Base-by-base conservation (phyloP, 305 asterid species). In the Salvia sclarea region DNA sequence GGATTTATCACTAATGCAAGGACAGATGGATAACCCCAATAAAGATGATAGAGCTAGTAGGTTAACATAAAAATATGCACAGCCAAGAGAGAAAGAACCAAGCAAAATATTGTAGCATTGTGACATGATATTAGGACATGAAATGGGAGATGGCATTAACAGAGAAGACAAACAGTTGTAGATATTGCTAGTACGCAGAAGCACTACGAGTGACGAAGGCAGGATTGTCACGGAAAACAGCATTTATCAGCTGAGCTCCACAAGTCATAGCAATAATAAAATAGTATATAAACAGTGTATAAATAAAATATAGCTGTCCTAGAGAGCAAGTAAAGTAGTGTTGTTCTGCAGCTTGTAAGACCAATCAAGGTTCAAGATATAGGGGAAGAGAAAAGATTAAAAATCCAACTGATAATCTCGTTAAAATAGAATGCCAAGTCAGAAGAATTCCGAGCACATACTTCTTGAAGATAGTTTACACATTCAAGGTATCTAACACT, bases 401-500 rank as follows among this genome's bases (percentile, higher is more conserved):
- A 28, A 2, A n/a, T 7, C 12, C 21, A 60, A 38, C 25, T 16
- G 33, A 17, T 37, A 54, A 62, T 35, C 44, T 68, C 57, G 18
- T 33, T 59, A 43, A 61, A 30, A 20, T 41, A 69, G 38, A 70
- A 47, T 45, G 67, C 35, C 59, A 70, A 44, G 70, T 64, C 61
- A 66, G 8, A 40, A 48, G 72, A 37, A 61, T 64, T 73, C 62
- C 49, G 70, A 76, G 60, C 20, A 66, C 96, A 80, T 82, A 87
- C 97, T 55, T 94, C 98, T 81, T 89, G 97, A 53, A 94, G 83
- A 81, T 91, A 94, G 83, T 79, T 78, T 28, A 89, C 85, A 70
- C 99, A 87, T 71, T 94, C 98, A 66, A 84, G 86, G 84, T 89
- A 94, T 88, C 98, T 89, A 72, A 76, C 75, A 77, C 81, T 94